These are phyloP conservation scores for Podosphaera fusca DNA, from an alignment of 2,329 filamentous ascomycete species.

Conservation along the genomic window DNA sequence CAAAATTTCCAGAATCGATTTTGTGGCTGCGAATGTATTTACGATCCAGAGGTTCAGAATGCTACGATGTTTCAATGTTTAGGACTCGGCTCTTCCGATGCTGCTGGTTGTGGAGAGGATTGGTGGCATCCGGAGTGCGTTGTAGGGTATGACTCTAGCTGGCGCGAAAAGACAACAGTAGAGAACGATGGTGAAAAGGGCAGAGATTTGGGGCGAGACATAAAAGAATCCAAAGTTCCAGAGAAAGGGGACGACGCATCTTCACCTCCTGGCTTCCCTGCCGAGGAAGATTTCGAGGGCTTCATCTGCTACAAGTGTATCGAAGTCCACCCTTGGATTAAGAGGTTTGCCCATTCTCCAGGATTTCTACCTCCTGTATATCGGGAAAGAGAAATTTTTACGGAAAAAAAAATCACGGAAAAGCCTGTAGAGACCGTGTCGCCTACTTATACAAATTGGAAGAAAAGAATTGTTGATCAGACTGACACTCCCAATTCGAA, in stretches of 20 bases:
- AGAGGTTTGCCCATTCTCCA: conserved; percentile 54
- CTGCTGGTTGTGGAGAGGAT: conserved; percentile 83
- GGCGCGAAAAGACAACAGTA: conserved; percentile 31
- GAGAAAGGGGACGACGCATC: no score
- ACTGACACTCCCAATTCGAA: conserved; percentile 17
- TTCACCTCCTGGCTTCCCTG: conserved; percentile 47
- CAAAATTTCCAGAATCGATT: conserved; percentile 88
- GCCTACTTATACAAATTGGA: conserved; percentile 16
- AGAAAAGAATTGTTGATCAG: conserved; percentile 43
- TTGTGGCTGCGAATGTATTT: conserved; percentile 71
- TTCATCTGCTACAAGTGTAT: conserved; percentile 92
- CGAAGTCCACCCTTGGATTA: conserved; percentile 75
- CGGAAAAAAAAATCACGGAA: conserved; percentile 11
- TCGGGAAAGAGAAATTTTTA: conserved; percentile 15
- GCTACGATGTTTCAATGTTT: conserved; percentile 97
- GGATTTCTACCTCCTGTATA: conserved; percentile 63
- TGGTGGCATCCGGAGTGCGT: conserved; percentile 95
- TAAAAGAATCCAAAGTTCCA: no score
- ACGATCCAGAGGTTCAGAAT: conserved; percentile 72
- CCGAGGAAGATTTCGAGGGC: conserved; percentile 70
- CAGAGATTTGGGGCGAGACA: not conserved
- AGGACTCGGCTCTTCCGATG: conserved; percentile 55
- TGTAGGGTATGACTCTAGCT: conserved; percentile 53
- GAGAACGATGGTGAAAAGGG: not conserved
- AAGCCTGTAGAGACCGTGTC: conserved; percentile 9